Conservation (phyloP, 2,329 filamentous ascomycete genomes). For the Colletotrichum caudatum region DNA sequence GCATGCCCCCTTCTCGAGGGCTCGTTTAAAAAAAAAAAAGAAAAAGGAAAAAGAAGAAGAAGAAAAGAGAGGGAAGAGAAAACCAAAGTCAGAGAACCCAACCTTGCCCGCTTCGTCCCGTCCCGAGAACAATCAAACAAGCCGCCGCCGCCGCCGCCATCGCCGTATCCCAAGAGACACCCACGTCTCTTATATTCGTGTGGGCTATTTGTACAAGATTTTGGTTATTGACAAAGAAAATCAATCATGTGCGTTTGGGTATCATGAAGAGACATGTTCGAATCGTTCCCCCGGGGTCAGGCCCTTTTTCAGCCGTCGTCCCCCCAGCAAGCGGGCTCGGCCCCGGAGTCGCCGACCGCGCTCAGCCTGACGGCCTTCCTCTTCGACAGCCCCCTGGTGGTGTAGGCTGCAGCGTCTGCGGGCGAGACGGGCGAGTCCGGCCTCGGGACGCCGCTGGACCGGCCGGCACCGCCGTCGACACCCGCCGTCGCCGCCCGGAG, state of each 20-base stretch:
- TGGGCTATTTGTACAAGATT: conserved; percentile 28
- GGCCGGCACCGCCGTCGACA: conserved; percentile 44
- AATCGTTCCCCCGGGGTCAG: conserved; percentile 12
- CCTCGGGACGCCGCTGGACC: conserved; percentile 49
- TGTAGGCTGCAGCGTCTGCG: conserved; percentile 14
- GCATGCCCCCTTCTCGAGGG: not conserved
- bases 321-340: conserved; percentile 55
- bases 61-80: not conserved
- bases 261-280: conserved; percentile 32
- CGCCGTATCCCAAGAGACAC: conserved; percentile 15
- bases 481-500: conserved; percentile 32
- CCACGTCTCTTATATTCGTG: conserved; percentile 25
- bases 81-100: not conserved
- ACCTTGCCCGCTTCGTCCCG: conserved; percentile 26
- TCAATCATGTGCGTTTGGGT: conserved; percentile 37
- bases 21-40: not conserved
- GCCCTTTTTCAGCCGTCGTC: conserved; percentile 49
- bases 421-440: conserved; percentile 53
- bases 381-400: conserved; percentile 44
- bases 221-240: conserved; percentile 34
- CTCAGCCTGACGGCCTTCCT: conserved; percentile 59
- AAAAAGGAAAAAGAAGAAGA: not conserved
- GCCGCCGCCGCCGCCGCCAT: not conserved
- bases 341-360: conserved; percentile 52
- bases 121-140: conserved; percentile 14